A percentile compares a stretch with the other conserved stretches of the same genome.
Evolutionary conservation across 2,329 filamentous ascomycete genomes (phyloP).

Genomic region (Fusarium sp.): DNA sequence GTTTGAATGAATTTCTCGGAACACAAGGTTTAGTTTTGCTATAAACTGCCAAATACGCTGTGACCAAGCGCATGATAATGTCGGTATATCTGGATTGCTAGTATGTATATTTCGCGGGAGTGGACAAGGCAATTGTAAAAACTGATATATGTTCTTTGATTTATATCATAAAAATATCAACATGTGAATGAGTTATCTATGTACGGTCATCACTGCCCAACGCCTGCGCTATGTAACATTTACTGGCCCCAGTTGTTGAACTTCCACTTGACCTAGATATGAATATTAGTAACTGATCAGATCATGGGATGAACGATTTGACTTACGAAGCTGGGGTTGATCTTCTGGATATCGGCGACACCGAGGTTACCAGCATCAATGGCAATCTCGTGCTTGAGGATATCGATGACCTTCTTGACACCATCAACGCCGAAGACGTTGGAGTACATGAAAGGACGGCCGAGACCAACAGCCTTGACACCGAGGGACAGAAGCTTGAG

Average conservation of each 20-base stretch:
- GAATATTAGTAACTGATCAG: constrained; percentile 4
- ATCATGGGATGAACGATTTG: rapidly evolving
- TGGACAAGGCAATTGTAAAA: not conserved
- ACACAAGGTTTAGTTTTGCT: too few relatives aligned
- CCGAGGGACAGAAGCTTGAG: constrained; percentile 61
- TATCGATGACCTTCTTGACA: constrained; percentile 58
- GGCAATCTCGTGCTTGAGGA: constrained; percentile 65
- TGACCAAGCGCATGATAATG: too few relatives aligned
- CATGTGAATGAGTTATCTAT: constrained; percentile 39
- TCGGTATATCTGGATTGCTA: too few relatives aligned
- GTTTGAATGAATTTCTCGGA: too few relatives aligned
- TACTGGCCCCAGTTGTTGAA: constrained; percentile 47
- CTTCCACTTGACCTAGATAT: constrained; percentile 44
- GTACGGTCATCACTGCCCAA: constrained; percentile 28
- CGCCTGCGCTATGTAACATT: constrained; percentile 9
- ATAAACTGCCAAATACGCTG: too few relatives aligned
- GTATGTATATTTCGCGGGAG: not conserved
- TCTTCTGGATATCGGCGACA: constrained; percentile 55
- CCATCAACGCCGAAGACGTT: constrained; percentile 66
- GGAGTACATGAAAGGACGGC: constrained; percentile 65
- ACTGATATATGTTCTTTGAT: constrained; percentile 10
- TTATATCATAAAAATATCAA: constrained; percentile 35
- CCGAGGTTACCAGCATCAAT: constrained; percentile 61
- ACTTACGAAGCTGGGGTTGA: constrained; percentile 49
- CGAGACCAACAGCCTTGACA: constrained; percentile 61